Evolutionary conservation across 495 filamentous ascomycete species (phyloP), one percentile per base, ranked within the genome.

Genomic region (Daldinia bambusicola): DNA sequence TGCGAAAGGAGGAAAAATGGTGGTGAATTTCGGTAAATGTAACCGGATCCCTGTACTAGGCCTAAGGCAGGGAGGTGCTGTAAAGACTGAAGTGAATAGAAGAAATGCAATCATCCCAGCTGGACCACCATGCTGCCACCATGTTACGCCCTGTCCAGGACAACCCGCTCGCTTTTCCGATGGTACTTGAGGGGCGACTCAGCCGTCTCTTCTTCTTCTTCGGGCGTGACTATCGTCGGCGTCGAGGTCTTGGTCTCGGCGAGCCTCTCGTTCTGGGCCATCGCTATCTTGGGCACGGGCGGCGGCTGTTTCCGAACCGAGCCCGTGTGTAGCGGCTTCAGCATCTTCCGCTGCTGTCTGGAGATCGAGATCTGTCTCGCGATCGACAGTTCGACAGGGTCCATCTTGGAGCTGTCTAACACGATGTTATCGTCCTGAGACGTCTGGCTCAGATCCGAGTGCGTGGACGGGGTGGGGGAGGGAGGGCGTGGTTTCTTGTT

Each of bases 291-390:
- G 2, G 66, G 61, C 61, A 68, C 62, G 6, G 78, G 75, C 59
- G 41, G 13, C 55, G 65, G 1, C 34, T 55, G 4, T 41, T 51
- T 36, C 41, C 38, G 18, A 3, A 58, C 52, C 9, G 64, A 52
- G 20, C 59, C 67, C 34, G 77, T 79, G 52, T 74, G 61, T 36
- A 80, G 58, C 16, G 76, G 76, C 66, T 69, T 72, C 7, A 89
- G 75, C 52, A 88, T 66, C 71, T 82, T 80, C 1, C 83, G 78
- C 77, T 88, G 87, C 71, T 85, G 82, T 38, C 84, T 73, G 34
- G 87, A 88, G 22, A 89, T 80, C 40, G 83, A 86, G 67, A 89
- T 87, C 72, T 88, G 85, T 9, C 87, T 75, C 2, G 87, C 86
- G 65, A 89, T 88, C 16, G 84, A 87, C 52, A 87, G 78, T 70